phyloP scores from a whole-genome alignment of 2,329 filamentous ascomycete genomes.

The Colletotrichum sp. region DNA sequence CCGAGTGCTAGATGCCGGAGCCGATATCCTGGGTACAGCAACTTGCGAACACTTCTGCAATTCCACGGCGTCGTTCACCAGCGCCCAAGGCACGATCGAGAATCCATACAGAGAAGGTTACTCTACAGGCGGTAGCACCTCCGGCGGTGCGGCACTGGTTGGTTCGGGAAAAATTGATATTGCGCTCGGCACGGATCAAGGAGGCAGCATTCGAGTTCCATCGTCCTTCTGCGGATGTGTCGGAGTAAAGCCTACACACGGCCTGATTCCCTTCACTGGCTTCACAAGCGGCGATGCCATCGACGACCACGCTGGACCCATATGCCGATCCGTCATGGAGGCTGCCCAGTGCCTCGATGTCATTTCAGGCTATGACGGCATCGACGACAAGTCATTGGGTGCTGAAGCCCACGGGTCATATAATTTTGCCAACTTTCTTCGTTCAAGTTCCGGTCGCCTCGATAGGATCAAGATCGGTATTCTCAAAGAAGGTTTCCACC shows the following conservation, averaged over 20 bases:
- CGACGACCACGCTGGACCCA: slow-evolving; percentile 55
- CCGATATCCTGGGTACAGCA: slow-evolving; percentile 52
- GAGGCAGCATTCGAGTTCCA: slow-evolving; percentile 51
- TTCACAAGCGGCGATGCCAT: slow-evolving; percentile 52
- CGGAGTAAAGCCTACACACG: slow-evolving; percentile 57
- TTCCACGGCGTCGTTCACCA: slow-evolving; percentile 51
- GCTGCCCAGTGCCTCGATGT: slow-evolving; percentile 46
- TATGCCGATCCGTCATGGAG: slow-evolving; percentile 45
- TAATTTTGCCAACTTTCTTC: slow-evolving; percentile 26
- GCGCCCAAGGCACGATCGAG: slow-evolving; percentile 49
- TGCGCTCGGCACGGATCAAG: slow-evolving; percentile 53
- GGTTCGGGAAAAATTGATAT: slow-evolving; percentile 46
- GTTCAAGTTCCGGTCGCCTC: slow-evolving; percentile 24
- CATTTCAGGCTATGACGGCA: slow-evolving; percentile 52
- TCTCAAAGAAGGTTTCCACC: slow-evolving; percentile 49
- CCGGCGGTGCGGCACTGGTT: slow-evolving; percentile 51
- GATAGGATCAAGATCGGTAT: slow-evolving; percentile 45
- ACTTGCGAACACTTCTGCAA: slow-evolving; percentile 60
- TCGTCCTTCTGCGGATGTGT: slow-evolving; percentile 44
- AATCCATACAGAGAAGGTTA: slow-evolving; percentile 51
- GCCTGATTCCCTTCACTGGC: slow-evolving; percentile 56
- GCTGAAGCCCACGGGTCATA: slow-evolving; percentile 32
- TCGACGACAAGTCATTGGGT: slow-evolving; percentile 50
- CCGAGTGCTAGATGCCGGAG: slow-evolving; percentile 54
- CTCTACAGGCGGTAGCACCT: slow-evolving; percentile 54